phyloP scores from a whole-genome alignment of 192 early-diverging fungal genomes.

The Entophlyctis luteolus region DNA sequence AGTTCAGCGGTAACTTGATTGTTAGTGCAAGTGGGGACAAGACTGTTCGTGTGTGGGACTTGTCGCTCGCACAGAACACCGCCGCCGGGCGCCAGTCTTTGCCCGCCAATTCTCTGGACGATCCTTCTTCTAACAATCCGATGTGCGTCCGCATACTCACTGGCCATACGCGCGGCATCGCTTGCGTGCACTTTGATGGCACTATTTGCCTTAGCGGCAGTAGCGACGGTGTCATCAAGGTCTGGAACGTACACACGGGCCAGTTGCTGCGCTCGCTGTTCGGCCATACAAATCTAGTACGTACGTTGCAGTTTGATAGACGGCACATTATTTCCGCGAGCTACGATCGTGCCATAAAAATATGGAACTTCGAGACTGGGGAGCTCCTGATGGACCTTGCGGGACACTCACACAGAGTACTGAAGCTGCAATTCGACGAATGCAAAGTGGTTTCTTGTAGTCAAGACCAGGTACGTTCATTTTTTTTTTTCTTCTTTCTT shows the following conservation, averaged over 20 bases:
- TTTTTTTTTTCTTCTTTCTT: background rate
- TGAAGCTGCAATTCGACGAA: conserved; percentile 77
- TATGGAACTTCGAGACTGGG: conserved; percentile 78
- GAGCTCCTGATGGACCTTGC: conserved; percentile 27
- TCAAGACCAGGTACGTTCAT: conserved; percentile 33
- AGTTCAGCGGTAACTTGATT: conserved; percentile 25
- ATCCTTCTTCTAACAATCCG: no score
- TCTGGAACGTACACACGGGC: conserved; percentile 70
- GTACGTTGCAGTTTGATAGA: conserved; percentile 66
- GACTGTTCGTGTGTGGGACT: conserved; percentile 80
- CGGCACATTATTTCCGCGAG: conserved; percentile 76
- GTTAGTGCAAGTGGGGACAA: conserved; percentile 60
- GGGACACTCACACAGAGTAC: conserved; percentile 52
- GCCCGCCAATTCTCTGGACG: no score
- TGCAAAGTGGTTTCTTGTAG: conserved; percentile 77
- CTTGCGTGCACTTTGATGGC: conserved; percentile 88
- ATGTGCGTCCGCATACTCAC: conserved; percentile 60
- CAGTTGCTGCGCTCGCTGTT: conserved; percentile 42
- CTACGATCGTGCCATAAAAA: conserved; percentile 83
- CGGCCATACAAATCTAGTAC: conserved; percentile 66
- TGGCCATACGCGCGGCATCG: conserved; percentile 79
- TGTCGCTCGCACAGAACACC: conserved; percentile 61
- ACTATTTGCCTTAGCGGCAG: conserved; percentile 77
- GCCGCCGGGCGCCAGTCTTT: no score
- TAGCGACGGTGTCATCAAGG: conserved; percentile 66